Evolutionary conservation across 2,329 filamentous ascomycete genomes (phyloP).

Genomic region (Diaporthe sp.): DNA sequence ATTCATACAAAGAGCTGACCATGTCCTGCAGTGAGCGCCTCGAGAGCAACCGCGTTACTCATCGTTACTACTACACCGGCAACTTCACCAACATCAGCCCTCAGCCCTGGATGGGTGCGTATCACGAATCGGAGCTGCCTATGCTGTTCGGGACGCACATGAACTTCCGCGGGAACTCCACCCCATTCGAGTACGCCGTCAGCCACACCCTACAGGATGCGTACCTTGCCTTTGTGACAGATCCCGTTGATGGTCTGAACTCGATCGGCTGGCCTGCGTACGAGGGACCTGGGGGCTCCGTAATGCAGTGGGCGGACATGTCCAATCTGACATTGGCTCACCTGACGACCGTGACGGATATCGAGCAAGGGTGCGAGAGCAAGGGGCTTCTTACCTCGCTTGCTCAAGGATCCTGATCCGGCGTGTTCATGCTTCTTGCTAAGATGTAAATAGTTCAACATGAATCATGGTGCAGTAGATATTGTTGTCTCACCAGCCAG

Average conservation of each 20-base stretch:
- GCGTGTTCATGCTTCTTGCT: background rate
- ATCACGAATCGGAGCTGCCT: constrained; percentile 51
- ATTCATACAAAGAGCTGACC: background rate
- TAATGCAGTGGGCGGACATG: constrained; percentile 34
- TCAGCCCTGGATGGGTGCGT: constrained; percentile 47
- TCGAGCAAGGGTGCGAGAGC: constrained; percentile 30
- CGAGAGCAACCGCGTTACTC: constrained; percentile 42
- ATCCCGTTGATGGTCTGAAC: constrained; percentile 60
- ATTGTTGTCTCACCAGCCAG: background rate
- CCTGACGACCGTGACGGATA: constrained; percentile 18
- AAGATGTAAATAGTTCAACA: background rate
- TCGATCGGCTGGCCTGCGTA: constrained; percentile 41
- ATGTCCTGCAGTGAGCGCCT: constrained; percentile 25
- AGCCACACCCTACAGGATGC: constrained; percentile 45
- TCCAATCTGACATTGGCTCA: constrained; percentile 30
- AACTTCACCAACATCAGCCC: constrained; percentile 51
- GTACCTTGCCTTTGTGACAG: constrained; percentile 42
- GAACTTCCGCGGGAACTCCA: constrained; percentile 42
- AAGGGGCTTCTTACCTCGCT: constrained; percentile 15
- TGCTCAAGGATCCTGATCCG: background rate
- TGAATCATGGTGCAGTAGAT: background rate
- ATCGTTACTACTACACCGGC: constrained; percentile 48
- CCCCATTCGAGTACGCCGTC: constrained; percentile 39
- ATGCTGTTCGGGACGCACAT: constrained; percentile 52
- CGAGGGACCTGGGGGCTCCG: background rate